Evolutionary conservation across 306 rosid genomes (phyloP).

Genomic region (Chamaecrista fasciculata): DNA sequence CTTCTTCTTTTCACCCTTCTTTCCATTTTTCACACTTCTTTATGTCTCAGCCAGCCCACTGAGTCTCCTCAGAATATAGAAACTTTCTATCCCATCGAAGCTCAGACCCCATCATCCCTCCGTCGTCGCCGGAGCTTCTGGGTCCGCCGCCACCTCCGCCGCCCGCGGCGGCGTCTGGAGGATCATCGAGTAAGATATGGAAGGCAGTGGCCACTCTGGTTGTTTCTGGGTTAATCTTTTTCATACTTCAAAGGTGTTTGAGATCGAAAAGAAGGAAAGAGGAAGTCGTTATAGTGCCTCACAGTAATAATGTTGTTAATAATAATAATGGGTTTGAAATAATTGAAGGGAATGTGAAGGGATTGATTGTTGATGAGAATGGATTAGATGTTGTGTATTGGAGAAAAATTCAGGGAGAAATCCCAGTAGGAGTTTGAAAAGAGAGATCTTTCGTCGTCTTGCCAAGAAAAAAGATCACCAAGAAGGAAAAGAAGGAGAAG

Average conservation of each 20-base stretch:
- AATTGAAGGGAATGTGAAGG: constrained; percentile 55
- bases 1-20: constrained; percentile 31
- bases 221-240: constrained; percentile 52
- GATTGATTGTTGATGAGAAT: constrained; percentile 78
- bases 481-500: neutral
- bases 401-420: constrained; percentile 64
- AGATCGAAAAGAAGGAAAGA: constrained; percentile 36
- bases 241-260: constrained; percentile 33
- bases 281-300: constrained; percentile 32
- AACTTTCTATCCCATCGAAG: constrained; percentile 49
- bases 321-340: constrained; percentile 31
- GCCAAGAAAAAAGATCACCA: neutral
- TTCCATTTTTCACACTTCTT: constrained; percentile 12
- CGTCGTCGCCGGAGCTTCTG: neutral
- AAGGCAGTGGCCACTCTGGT: constrained; percentile 57
- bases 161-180: neutral
- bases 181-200: constrained; percentile 42
- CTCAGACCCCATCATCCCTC: constrained; percentile 31
- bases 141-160: neutral
- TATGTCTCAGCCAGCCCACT: constrained; percentile 35
- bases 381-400: constrained; percentile 93
- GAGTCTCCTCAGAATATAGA: constrained; percentile 69
- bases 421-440: constrained; percentile 29
- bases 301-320: neutral
- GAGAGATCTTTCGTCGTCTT: constrained; percentile 31